These are phyloP conservation scores for Osmanthus fragrans DNA, from an alignment of 257 asterid genomes.

Conservation along the genomic window DNA sequence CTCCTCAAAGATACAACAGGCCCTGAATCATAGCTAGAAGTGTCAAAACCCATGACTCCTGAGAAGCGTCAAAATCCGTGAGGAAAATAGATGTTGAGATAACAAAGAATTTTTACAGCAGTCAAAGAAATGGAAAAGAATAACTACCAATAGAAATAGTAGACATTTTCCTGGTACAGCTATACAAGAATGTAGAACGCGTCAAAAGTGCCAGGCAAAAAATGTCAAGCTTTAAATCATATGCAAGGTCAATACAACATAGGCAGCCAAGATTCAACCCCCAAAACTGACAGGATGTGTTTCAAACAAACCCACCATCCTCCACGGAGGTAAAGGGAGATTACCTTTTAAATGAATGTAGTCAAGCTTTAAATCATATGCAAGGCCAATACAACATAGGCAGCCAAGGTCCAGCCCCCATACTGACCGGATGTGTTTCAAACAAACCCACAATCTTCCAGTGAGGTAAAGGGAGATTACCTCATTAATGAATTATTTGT, in stretches of 20 bases:
- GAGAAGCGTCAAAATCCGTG: conserved; percentile 41
- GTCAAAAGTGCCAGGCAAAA: conserved; percentile 5
- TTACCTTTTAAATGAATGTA: not conserved
- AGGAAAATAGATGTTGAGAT: conserved; percentile 21
- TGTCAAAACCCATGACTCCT: conserved; percentile 35
- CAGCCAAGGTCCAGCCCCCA: not conserved
- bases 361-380: not conserved
- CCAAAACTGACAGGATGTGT: not conserved
- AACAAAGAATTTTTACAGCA: conserved; percentile 10
- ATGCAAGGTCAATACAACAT: not conserved
- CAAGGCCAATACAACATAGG: not conserved
- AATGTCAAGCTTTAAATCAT: not conserved
- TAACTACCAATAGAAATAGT: conserved; percentile 18
- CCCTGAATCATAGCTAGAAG: conserved; percentile 68
- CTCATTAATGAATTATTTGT: not conserved
- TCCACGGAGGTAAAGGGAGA: not conserved
- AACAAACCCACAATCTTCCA: not conserved
- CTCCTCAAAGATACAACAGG: conserved; percentile 57
- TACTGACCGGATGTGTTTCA: not conserved
- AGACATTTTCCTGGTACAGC: conserved; percentile 12
- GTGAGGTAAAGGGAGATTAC: not conserved
- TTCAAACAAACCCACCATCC: not conserved
- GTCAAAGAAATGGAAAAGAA: conserved; percentile 15
- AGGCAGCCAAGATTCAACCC: not conserved
- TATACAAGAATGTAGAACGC: conserved; percentile 6